phyloP scores from a whole-genome alignment of 2,329 filamentous ascomycete species.

The Talaromyces sp. region DNA sequence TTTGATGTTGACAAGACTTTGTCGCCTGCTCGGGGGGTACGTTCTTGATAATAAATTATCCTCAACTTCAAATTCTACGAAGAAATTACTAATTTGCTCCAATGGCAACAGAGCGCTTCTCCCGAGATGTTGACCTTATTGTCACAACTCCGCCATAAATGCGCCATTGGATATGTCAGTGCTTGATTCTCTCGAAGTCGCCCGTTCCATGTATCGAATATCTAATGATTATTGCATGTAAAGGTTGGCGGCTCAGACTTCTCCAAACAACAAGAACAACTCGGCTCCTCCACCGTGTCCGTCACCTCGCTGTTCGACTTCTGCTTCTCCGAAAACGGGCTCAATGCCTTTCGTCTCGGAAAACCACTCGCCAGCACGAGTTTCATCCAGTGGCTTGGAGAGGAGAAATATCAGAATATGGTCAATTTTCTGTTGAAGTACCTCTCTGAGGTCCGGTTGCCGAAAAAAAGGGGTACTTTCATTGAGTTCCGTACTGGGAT shows the following conservation, averaged over 20 bases:
- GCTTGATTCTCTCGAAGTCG: background rate
- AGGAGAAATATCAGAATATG: constrained; percentile 66
- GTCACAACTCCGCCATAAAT: constrained; percentile 75
- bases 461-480: constrained; percentile 64
- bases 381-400: constrained; percentile 91
- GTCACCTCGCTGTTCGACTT: constrained; percentile 93
- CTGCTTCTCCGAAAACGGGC: constrained; percentile 94
- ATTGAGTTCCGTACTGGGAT: constrained; percentile 65
- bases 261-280: constrained; percentile 91
- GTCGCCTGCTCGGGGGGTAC: constrained; percentile 73
- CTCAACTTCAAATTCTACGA: background rate
- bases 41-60: constrained; percentile 26
- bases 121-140: constrained; percentile 83
- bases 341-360: constrained; percentile 85
- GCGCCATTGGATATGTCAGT: constrained; percentile 74
- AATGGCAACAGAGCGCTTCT: constrained; percentile 56
- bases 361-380: constrained; percentile 69
- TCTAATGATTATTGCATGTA: background rate
- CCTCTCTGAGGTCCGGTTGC: constrained; percentile 59
- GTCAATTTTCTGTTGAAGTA: constrained; percentile 59
- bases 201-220: background rate
- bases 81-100: constrained; percentile 4
- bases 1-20: constrained; percentile 97
- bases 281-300: constrained; percentile 64
- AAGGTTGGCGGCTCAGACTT: constrained; percentile 83